Evolutionary conservation across 768 basidiomycete genomes (phyloP), one percentile per base, ranked within the genome.

Genomic region (Leccinum broughii): DNA sequence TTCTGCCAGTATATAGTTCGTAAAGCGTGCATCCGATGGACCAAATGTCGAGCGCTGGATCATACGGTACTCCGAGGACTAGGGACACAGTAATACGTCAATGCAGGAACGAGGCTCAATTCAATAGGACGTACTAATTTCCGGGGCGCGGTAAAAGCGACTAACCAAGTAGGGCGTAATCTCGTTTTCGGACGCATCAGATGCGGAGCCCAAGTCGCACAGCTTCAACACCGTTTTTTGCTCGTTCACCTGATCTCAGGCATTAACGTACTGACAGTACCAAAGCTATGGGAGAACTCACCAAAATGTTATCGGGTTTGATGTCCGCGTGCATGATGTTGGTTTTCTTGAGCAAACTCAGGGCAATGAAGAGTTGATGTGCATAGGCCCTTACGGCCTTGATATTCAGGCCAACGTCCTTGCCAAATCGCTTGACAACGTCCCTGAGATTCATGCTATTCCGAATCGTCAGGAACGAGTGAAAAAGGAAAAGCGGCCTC

Each of bases 321-420:
- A 99, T 92, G 71, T 99, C 97, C 7, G 97, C 97, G 68, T 99
- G 97, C 85, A 98, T 97, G 60, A 98, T 86, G 64, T 91, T 93
- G 60, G 87, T 83, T 77, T 98, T 98, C 65, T 86, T 85, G 70
- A 98, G 78, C 57, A 95, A 78, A 65, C 90, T 85, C 63, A 98
- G 74, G 17, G 93, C 84, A 55, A 98, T 82, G 76, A 98, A 95
- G 55, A 99, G 86, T 70, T 99, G 97, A 66, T 96, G 93, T 32
- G 97, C 88, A 72, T 99, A 99, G n/a, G 95, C 95, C 65, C 96
- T 86, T n/a, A 99, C 97, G 54, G 97, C 97, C 66, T 88, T 86
- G 68, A 98, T 90, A 68, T 98, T 97, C 24, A 99, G 78, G 15
- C 97, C 97, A 58, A 99, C 90, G 66, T 99, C 95, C 73, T 98